Conservation (phyloP, 192 early-diverging fungal genomes). For the Gonapodya prolifera region DNA sequence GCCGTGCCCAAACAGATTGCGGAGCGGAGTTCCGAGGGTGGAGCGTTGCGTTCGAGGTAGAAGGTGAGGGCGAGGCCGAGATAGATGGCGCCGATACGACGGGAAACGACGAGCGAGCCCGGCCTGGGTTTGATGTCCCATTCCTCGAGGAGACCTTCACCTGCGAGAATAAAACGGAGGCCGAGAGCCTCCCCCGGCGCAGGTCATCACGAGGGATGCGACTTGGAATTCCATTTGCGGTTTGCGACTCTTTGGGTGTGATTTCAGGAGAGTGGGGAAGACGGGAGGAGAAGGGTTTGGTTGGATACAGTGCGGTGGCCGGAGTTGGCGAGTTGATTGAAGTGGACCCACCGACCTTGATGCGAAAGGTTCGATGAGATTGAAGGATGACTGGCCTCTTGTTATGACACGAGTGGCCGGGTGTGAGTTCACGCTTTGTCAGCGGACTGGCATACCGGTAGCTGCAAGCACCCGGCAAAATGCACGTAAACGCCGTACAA, state of each 20-base stretch:
- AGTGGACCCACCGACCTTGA: neutral
- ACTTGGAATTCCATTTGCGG: neutral
- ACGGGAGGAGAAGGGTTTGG: neutral
- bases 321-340: neutral
- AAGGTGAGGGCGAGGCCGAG: neutral
- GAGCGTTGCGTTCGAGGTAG: neutral
- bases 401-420: too few species aligned
- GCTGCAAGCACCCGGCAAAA: too few species aligned
- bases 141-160: neutral
- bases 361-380: neutral
- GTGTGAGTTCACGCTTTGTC: too few species aligned
- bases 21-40: neutral
- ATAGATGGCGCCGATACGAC: neutral
- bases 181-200: neutral
- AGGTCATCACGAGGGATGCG: neutral
- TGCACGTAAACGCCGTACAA: too few species aligned
- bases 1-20: neutral
- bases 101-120: neutral
- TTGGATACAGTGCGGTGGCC: neutral
- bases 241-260: neutral
- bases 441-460: too few species aligned
- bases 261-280: neutral
- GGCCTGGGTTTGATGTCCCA: neutral
- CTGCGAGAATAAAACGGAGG: neutral
- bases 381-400: neutral